Evolutionary conservation across 805 yeast species (phyloP).

Genomic region (Yamadazyma nakazawae): DNA sequence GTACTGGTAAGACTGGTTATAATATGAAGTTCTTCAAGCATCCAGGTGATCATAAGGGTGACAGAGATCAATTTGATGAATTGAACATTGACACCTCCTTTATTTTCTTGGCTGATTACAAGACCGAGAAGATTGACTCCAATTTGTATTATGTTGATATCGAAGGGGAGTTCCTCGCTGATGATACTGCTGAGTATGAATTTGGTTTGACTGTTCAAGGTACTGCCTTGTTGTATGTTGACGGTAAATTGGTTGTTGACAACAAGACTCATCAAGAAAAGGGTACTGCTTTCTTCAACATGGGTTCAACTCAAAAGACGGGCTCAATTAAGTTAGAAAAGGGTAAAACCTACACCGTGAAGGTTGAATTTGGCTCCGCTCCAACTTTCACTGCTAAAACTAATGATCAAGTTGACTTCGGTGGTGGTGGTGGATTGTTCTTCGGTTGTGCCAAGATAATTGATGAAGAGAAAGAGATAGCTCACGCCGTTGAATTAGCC

Average conservation of each 20-base stretch:
- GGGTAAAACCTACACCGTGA: slow-evolving; percentile 44
- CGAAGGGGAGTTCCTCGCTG: slow-evolving; percentile 43
- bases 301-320: slow-evolving; percentile 48
- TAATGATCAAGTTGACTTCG: slow-evolving; percentile 13
- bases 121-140: slow-evolving; percentile 15
- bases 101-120: slow-evolving; percentile 22
- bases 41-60: slow-evolving; percentile 15
- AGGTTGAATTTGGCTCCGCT: slow-evolving; percentile 46
- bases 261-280: slow-evolving; percentile 49
- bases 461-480: slow-evolving; percentile 25
- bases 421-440: slow-evolving; percentile 25
- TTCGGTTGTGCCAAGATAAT: slow-evolving; percentile 24
- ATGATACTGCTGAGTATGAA: slow-evolving; percentile 45
- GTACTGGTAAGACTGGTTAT: slow-evolving; percentile 22
- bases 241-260: slow-evolving; percentile 52
- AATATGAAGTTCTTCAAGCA: slow-evolving; percentile 21
- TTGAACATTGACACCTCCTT: slow-evolving; percentile 16
- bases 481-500: slow-evolving; percentile 24
- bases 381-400: slow-evolving; percentile 14
- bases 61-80: slow-evolving; percentile 18
- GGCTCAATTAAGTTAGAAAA: slow-evolving; percentile 35
- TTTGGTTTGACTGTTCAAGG: slow-evolving; percentile 53
- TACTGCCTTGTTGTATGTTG: slow-evolving; percentile 52
- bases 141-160: slow-evolving; percentile 41
- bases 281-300: slow-evolving; percentile 49